Evolutionary conservation across 2,329 filamentous ascomycete species (phyloP).

Genomic region (Curvularia sp.): DNA sequence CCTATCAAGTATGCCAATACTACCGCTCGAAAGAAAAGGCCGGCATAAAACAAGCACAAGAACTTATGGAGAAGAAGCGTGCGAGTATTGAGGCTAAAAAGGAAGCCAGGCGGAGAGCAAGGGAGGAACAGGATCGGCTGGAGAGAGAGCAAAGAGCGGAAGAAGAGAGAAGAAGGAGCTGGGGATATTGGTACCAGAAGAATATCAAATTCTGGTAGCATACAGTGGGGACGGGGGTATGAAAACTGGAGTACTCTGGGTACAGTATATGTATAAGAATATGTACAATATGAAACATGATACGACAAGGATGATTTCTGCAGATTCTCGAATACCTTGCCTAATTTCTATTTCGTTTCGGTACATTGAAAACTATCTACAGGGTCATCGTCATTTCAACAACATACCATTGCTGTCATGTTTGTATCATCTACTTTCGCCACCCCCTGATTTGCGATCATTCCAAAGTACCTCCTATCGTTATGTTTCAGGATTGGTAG

Average conservation of each 20-base stretch:
- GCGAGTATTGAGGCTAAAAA: conserved; percentile 55
- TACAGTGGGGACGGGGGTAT: neutral
- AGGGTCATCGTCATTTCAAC: neutral
- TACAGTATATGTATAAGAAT: conserved; percentile 34
- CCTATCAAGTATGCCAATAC: conserved; percentile 86
- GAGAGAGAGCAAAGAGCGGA: conserved; percentile 38
- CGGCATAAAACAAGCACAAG: conserved; percentile 84
- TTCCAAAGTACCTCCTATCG: neutral
- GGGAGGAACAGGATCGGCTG: conserved; percentile 52
- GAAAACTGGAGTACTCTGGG: conserved; percentile 3
- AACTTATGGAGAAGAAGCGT: conserved; percentile 78
- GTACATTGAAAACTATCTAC: neutral
- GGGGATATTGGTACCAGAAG: conserved; percentile 49
- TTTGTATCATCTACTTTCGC: neutral
- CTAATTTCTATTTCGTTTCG: neutral
- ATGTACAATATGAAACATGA: conserved; percentile 11
- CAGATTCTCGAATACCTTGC: neutral
- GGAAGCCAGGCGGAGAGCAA: conserved; percentile 54
- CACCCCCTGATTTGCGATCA: neutral
- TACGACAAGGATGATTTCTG: neutral
- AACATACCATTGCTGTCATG: neutral
- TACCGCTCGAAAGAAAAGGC: conserved; percentile 75
- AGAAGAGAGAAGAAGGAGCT: conserved; percentile 47
- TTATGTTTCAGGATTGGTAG: neutral
- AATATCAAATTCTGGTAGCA: conserved; percentile 48